A percentile compares a stretch with the other conserved stretches of the same genome.
These are phyloP conservation scores for Didymella arachidicola DNA, from an alignment of 2,329 filamentous ascomycete genomes.

Conservation along the genomic window DNA sequence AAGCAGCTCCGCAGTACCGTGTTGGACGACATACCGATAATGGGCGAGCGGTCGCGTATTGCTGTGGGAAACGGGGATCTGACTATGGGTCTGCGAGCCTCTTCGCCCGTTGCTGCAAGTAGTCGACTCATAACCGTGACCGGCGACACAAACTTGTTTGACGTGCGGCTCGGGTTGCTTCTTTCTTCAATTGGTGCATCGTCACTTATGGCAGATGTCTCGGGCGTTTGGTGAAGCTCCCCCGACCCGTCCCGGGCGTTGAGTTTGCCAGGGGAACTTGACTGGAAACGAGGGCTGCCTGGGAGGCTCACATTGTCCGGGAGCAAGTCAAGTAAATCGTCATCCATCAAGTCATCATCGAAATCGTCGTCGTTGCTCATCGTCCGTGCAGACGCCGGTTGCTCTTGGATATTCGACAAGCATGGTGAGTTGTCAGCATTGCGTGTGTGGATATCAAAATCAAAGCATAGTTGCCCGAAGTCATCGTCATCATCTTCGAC, in stretches of 20 bases:
- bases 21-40: slow-evolving; percentile 61
- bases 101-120: slow-evolving; percentile 18
- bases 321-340: slow-evolving; percentile 33
- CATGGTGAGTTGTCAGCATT: neutral
- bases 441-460: slow-evolving; percentile 5
- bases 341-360: slow-evolving; percentile 35
- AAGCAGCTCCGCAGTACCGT: slow-evolving; percentile 67
- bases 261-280: slow-evolving; percentile 10
- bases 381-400: neutral
- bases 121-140: slow-evolving; percentile 31
- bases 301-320: slow-evolving; percentile 6
- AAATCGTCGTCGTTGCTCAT: slow-evolving; percentile 24
- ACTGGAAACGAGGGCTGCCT: neutral
- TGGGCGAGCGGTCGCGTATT: slow-evolving; percentile 61
- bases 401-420: neutral
- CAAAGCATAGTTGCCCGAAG: slow-evolving; percentile 13
- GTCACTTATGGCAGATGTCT: neutral
- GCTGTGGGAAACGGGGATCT: slow-evolving; percentile 61
- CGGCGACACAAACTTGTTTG: slow-evolving; percentile 35
- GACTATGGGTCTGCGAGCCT: slow-evolving; percentile 54
- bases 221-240: neutral
- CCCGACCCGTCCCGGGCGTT: neutral
- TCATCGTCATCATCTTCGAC: neutral
- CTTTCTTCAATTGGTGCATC: neutral
- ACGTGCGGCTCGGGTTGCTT: neutral